A percentile compares a stretch with the other conserved stretches of the same genome.
Conservation (phyloP, 306 rosid genomes). For the Heteromeles arbutifolia region DNA sequence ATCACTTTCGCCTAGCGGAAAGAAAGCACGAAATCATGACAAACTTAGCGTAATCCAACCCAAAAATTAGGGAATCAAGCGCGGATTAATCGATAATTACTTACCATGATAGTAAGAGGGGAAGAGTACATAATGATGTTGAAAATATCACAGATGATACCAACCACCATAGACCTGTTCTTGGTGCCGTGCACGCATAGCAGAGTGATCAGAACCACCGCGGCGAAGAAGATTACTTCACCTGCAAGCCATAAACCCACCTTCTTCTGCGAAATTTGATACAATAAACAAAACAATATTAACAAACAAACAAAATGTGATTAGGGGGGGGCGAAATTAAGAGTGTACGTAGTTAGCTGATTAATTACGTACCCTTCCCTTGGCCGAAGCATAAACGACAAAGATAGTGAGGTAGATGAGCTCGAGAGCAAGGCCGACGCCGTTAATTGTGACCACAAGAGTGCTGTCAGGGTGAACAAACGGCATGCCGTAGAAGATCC, state of each 20-base stretch:
- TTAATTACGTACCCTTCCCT: constrained; percentile 42
- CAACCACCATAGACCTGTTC: constrained; percentile 52
- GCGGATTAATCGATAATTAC: neutral
- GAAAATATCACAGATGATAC: constrained; percentile 56
- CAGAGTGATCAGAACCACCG: constrained; percentile 30
- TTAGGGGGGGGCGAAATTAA: too few relatives aligned
- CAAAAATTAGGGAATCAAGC: neutral
- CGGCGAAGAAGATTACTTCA: constrained; percentile 33
- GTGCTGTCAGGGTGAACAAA: constrained; percentile 59
- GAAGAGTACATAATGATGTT: constrained; percentile 62
- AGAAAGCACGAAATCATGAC: too few relatives aligned
- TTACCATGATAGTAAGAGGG: constrained; percentile 66
- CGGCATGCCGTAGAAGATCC: constrained; percentile 74
- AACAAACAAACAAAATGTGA: too few relatives aligned
- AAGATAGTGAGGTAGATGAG: constrained; percentile 46
- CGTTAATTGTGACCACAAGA: constrained; percentile 55
- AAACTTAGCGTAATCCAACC: neutral
- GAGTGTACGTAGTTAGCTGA: neutral
- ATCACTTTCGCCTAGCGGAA: constrained; percentile 48
- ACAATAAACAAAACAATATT: neutral
- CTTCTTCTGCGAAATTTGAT: constrained; percentile 35
- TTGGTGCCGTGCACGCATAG: constrained; percentile 26
- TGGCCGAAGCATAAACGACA: constrained; percentile 17
- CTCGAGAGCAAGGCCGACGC: constrained; percentile 49
- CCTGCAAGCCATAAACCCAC: neutral